Base-by-base conservation (phyloP, 768 basidiomycete species). In the Daedaleopsis nitida region DNA sequence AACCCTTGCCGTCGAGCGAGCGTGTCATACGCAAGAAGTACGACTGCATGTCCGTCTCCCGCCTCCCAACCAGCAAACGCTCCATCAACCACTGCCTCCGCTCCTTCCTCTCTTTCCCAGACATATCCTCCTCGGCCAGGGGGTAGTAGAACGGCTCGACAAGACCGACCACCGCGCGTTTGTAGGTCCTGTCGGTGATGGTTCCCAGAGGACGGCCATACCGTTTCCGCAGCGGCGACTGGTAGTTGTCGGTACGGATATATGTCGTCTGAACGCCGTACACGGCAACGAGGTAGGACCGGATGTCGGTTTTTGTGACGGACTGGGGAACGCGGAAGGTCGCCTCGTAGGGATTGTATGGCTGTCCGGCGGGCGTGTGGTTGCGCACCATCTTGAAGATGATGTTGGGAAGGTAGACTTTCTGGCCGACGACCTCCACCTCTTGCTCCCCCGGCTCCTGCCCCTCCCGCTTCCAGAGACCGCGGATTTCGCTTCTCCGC, bases 121-220 rank as follows among this genome's bases (percentile, higher is more conserved):
- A 65, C 88, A 96, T 91, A 72, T 94, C 94, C 69, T 91, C 92
- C 62, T 87, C 60, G 49, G 88, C 84, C 56, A 83, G 84, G 0
- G 95, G 95, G 72, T 94, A 96, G 78, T 96, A 94, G 80, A 98
- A 98, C 1, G 95, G 95, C 65, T 96, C 88, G 24, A 89, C 85
- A 58, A 98, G 82, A 32, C 95, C 95, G 21, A 98, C 93, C 38
- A 96, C 87, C 3, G 94, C 94, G 38, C 92, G 89, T 72, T 98
- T 98, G 79, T 93, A 96, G 21, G 87, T 88, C 66, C 80, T 81
- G 59, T 57, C 52, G 45, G 72, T 73, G 51, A 73, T 66, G 19
- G 52, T 38, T 5, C 17, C n/a, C 0, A 54, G 37, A 5, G 49
- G 34, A 16, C 27, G 17, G 32, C 65, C 24, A 32, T 53, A 63